Conservation (phyloP, 805 yeast species). For the Sungouiella blattae region DNA sequence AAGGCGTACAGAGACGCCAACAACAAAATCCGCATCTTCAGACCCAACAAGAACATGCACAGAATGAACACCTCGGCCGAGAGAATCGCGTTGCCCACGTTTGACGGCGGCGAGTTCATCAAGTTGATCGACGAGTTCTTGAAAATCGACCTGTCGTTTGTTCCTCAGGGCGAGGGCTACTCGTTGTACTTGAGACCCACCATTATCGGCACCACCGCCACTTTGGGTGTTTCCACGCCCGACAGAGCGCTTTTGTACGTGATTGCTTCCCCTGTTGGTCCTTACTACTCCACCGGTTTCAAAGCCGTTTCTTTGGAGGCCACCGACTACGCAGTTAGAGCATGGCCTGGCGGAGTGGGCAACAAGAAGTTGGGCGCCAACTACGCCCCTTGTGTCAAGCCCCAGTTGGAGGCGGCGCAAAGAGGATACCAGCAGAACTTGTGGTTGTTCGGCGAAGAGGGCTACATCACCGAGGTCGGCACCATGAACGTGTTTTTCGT, state of each 20-base stretch:
- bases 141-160: slow-evolving; percentile 67
- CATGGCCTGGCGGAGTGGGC: slow-evolving; percentile 99
- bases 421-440: slow-evolving; percentile 94
- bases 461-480: slow-evolving; percentile 90
- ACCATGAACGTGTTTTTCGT: slow-evolving; percentile 95
- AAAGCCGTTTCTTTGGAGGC: slow-evolving; percentile 94
- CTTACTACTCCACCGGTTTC: slow-evolving; percentile 85
- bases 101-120: slow-evolving; percentile 73
- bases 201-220: slow-evolving; percentile 86
- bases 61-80: slow-evolving; percentile 88
- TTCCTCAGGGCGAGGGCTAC: slow-evolving; percentile 85
- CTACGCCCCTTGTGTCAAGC: slow-evolving; percentile 92
- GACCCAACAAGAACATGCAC: slow-evolving; percentile 88
- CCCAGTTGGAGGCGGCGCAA: slow-evolving; percentile 84
- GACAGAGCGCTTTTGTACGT: slow-evolving; percentile 77
- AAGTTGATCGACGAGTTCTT: slow-evolving; percentile 75
- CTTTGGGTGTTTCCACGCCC: slow-evolving; percentile 85
- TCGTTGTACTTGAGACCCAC: slow-evolving; percentile 93
- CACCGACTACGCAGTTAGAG: slow-evolving; percentile 93
- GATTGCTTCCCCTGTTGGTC: slow-evolving; percentile 95
- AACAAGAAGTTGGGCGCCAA: slow-evolving; percentile 95
- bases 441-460: slow-evolving; percentile 92
- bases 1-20: slow-evolving; percentile 71
- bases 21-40: slow-evolving; percentile 70
- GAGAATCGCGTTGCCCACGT: slow-evolving; percentile 84